These are phyloP conservation scores for Fusarium nurragi DNA, from an alignment of 2,329 filamentous ascomycete species.

Conservation along the genomic window DNA sequence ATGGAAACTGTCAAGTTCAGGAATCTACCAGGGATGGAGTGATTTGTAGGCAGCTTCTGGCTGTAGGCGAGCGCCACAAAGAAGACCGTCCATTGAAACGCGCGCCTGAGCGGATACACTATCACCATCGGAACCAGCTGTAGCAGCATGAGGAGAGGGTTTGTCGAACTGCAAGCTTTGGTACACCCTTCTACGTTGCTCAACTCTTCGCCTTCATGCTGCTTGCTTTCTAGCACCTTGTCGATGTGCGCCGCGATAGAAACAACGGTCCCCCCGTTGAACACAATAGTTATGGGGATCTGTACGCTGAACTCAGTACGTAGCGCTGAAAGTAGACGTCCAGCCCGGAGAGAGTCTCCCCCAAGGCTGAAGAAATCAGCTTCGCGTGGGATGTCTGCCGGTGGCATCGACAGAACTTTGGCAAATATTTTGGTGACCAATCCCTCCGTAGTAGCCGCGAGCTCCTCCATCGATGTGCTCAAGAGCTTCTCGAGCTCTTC, in stretches of 20 bases:
- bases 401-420: neutral
- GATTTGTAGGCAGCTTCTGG: constrained; percentile 3
- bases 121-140: neutral
- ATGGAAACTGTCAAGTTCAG: constrained; percentile 3
- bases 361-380: constrained; percentile 1
- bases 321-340: neutral
- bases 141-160: neutral
- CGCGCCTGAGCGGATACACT: constrained; percentile 1
- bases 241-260: neutral
- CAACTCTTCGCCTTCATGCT: accelerated
- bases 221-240: neutral
- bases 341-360: neutral
- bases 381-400: neutral
- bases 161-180: constrained; percentile 4
- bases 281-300: constrained; percentile 1
- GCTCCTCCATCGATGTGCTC: neutral
- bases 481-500: neutral
- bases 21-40: neutral
- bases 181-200: neutral
- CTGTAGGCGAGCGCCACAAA: constrained; percentile 8
- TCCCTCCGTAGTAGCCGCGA: neutral
- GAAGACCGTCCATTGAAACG: constrained; percentile 11
- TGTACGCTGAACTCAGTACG: neutral
- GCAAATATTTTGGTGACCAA: constrained; percentile 2
- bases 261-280: neutral